These are phyloP conservation scores for Aquilaria agallochum DNA, from an alignment of 441 rosid genomes.

Conservation along the genomic window DNA sequence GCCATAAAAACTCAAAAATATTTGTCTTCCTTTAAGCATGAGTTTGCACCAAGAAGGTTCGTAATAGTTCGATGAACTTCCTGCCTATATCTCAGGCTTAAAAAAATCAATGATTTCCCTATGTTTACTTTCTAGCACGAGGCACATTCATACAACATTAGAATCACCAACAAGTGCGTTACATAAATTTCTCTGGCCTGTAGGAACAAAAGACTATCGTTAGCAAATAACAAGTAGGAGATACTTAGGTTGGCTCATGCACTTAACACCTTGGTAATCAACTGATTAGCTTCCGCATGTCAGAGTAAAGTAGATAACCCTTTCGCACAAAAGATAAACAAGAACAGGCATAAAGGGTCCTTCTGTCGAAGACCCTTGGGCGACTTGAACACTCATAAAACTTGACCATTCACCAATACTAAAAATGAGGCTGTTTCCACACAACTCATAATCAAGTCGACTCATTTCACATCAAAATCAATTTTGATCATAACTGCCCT, in stretches of 20 bases:
- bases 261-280: neutral
- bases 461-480: conserved; percentile 1
- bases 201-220: neutral
- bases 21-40: neutral
- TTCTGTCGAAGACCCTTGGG: neutral
- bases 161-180: neutral
- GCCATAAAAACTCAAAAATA: too few relatives aligned
- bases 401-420: neutral
- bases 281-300: neutral
- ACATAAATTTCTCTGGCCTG: neutral
- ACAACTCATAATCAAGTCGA: neutral
- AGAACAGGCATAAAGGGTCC: neutral
- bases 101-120: neutral
- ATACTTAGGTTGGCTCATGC: neutral
- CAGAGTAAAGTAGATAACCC: neutral
- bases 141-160: neutral
- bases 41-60: neutral
- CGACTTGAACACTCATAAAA: neutral
- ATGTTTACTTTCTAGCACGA: neutral
- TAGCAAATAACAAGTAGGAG: conserved; percentile 7
- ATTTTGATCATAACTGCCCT: neutral
- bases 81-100: neutral
- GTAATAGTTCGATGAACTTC: too few relatives aligned
- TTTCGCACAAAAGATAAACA: neutral
- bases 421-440: neutral